These are phyloP conservation scores for Phoenix roebelenii DNA, from an alignment of 176 grass and related monocot species.

Conservation along the genomic window DNA sequence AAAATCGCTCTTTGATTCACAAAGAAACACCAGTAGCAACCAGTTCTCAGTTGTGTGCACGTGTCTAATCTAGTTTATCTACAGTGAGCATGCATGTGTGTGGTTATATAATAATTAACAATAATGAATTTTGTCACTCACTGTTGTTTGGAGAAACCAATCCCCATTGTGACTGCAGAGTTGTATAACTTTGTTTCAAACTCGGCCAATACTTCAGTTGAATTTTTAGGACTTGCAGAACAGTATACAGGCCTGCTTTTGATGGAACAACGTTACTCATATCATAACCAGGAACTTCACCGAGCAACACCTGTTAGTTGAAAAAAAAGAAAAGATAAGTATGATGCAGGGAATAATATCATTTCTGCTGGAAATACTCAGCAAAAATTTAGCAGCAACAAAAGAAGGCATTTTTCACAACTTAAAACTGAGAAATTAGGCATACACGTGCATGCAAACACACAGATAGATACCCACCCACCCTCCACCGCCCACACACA, in stretches of 20 bases:
- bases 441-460: too few species aligned
- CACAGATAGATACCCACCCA: too few species aligned
- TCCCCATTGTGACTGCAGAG: constrained; percentile 39
- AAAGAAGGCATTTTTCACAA: too few species aligned
- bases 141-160: constrained; percentile 48
- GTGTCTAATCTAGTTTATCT: background rate
- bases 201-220: constrained; percentile 72
- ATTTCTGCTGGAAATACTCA: too few species aligned
- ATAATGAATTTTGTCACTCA: constrained; percentile 29
- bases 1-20: too few species aligned
- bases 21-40: too few species aligned
- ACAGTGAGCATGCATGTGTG: constrained; percentile 10
- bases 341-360: too few species aligned
- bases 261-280: constrained; percentile 38
- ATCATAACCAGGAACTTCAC: constrained; percentile 29
- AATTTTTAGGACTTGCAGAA: constrained; percentile 62
- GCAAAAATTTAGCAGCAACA: too few species aligned
- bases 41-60: too few species aligned
- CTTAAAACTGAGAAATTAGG: too few species aligned
- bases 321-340: background rate
- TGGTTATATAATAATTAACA: background rate
- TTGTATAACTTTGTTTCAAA: constrained; percentile 46
- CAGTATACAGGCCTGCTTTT: constrained; percentile 42
- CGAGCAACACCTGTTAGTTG: constrained; percentile 52
- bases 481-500: too few species aligned